A percentile compares a stretch with the other conserved stretches of the same genome.
Conservation (phyloP, 2,329 filamentous ascomycete genomes). For the Chrysosporium keratinophilum region DNA sequence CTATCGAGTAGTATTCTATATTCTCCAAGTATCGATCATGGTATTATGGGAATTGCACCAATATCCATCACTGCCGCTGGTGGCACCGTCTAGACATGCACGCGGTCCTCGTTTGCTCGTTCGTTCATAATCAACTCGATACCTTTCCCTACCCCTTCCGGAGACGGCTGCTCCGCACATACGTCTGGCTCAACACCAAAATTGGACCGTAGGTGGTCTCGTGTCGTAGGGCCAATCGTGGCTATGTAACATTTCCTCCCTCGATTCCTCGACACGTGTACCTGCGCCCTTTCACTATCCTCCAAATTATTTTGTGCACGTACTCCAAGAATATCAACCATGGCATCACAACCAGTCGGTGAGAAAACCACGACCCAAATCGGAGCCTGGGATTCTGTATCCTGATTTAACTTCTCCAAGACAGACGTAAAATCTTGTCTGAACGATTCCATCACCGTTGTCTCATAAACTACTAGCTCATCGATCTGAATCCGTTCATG, state of each 20-base stretch:
- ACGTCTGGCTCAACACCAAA: constrained; percentile 40
- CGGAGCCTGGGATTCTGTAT: constrained; percentile 20
- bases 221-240: constrained; percentile 89
- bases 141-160: constrained; percentile 62
- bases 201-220: constrained; percentile 51
- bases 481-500: constrained; percentile 54
- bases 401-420: constrained; percentile 29
- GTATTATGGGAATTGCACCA: too few species aligned
- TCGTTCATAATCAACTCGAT: constrained; percentile 46
- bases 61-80: neutral
- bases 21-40: neutral
- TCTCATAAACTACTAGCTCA: constrained; percentile 79
- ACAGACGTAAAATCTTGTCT: constrained; percentile 50
- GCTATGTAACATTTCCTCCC: constrained; percentile 53
- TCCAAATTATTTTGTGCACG: constrained; percentile 28
- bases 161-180: constrained; percentile 72
- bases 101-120: neutral
- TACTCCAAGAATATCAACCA: constrained; percentile 45
- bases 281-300: constrained; percentile 1
- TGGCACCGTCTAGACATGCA: constrained; percentile 1
- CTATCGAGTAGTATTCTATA: neutral
- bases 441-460: constrained; percentile 71
- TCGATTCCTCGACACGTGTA: constrained; percentile 10
- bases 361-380: constrained; percentile 45
- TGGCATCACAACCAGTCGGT: constrained; percentile 51